Evolutionary conservation across 2,329 filamentous ascomycete species (phyloP).

Genomic region (Exutisphaerella laricina): DNA sequence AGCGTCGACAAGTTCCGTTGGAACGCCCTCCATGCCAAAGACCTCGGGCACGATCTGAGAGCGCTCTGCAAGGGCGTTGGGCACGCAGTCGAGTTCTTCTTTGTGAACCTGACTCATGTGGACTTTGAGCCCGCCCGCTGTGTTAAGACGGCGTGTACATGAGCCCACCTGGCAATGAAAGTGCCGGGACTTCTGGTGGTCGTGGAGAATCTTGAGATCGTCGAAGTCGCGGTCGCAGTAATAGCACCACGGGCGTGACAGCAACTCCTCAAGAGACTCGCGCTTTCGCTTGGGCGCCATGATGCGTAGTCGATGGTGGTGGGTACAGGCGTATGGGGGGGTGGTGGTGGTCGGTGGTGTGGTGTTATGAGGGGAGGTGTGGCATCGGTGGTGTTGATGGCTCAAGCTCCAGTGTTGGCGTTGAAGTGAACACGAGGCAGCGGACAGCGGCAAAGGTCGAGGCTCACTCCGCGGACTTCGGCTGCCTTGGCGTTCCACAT

Average conservation of each 20-base stretch:
- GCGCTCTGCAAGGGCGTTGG: slow-evolving; percentile 85
- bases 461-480: no score
- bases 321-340: no score
- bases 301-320: slow-evolving; percentile 1
- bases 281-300: slow-evolving; percentile 61
- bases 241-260: slow-evolving; percentile 91
- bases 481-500: no score
- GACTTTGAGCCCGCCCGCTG: slow-evolving; percentile 89
- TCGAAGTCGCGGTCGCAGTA: slow-evolving; percentile 99
- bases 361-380: no score
- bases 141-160: slow-evolving; percentile 84
- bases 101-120: slow-evolving; percentile 99
- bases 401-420: no score
- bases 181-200: slow-evolving; percentile 98
- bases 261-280: slow-evolving; percentile 80
- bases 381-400: no score
- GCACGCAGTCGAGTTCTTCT: slow-evolving; percentile 77
- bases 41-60: slow-evolving; percentile 87
- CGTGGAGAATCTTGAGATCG: slow-evolving; percentile 91
- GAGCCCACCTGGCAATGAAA: slow-evolving; percentile 78
- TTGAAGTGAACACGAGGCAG: no score
- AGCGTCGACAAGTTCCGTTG: slow-evolving; percentile 72
- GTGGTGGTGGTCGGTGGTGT: neutral
- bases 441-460: no score
- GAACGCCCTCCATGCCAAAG: slow-evolving; percentile 97